phyloP scores from a whole-genome alignment of 257 asterid species.

The Solanum microdontum region DNA sequence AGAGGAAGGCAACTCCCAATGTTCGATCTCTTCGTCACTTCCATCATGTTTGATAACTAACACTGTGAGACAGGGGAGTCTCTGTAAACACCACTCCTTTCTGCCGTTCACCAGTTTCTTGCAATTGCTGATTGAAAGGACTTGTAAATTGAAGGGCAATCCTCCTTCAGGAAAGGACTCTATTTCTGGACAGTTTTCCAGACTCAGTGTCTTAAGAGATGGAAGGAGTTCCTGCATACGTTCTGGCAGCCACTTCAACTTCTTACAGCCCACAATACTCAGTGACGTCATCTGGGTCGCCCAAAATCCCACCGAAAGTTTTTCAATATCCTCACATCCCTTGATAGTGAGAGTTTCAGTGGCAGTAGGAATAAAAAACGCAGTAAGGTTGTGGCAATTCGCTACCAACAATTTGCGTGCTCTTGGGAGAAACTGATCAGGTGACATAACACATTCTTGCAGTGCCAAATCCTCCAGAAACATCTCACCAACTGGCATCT shows the following conservation, averaged over 20 bases:
- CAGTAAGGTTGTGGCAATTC: background rate
- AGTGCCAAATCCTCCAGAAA: rapidly evolving
- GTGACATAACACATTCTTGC: rapidly evolving
- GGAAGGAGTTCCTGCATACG: background rate
- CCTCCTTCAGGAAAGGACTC: background rate
- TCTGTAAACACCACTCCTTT: background rate
- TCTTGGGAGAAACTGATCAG: background rate
- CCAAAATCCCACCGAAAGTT: background rate
- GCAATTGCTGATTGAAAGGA: rapidly evolving
- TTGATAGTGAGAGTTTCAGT: rapidly evolving
- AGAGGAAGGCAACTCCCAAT: background rate
- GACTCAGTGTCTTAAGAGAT: rapidly evolving
- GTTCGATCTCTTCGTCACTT: background rate
- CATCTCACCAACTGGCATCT: background rate
- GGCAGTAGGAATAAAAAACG: background rate
- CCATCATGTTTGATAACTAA: no score
- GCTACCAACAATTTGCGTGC: rapidly evolving
- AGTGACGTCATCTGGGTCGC: background rate
- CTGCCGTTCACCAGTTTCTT: background rate
- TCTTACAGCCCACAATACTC: rapidly evolving
- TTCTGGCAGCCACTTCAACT: background rate
- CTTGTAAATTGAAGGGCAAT: background rate
- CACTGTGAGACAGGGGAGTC: no score
- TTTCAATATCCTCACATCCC: background rate
- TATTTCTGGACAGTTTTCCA: background rate